These are phyloP conservation scores for Penicillium thymicola DNA, from an alignment of 2,329 filamentous ascomycete genomes.

Conservation along the genomic window DNA sequence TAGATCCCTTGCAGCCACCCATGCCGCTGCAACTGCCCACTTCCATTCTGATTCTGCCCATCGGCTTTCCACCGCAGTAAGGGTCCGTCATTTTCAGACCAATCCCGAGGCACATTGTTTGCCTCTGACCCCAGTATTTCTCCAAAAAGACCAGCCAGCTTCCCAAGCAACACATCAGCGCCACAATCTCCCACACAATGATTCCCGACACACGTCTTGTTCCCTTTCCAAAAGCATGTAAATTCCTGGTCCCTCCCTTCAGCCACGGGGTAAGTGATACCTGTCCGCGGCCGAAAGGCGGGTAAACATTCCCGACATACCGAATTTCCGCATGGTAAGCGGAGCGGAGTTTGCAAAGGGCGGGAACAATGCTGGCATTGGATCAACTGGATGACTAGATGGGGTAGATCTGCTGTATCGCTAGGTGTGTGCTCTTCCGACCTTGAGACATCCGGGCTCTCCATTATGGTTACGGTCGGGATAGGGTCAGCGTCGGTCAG, in stretches of 20 bases:
- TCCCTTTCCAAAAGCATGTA: conserved; percentile 58
- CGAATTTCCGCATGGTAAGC: conserved; percentile 76
- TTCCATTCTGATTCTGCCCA: conserved; percentile 3
- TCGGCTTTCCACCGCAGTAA: conserved; percentile 27
- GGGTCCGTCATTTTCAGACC: conserved; percentile 33
- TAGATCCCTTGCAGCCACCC: conserved; percentile 61
- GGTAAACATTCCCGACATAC: conserved; percentile 76
- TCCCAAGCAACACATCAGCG: conserved; percentile 71
- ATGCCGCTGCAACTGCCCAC: conserved; percentile 4
- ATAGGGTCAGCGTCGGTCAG: conserved; percentile 3
- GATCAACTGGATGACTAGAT: conserved; percentile 67
- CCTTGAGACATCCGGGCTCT: conserved; percentile 14
- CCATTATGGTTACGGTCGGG: conserved; percentile 10
- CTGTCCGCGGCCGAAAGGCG: conserved; percentile 57
- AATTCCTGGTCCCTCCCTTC: conserved; percentile 67
- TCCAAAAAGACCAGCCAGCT: conserved; percentile 62
- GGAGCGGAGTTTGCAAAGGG: conserved; percentile 65
- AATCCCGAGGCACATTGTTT: background rate
- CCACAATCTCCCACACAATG: conserved; percentile 76
- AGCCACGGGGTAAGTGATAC: conserved; percentile 74
- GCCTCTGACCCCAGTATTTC: conserved; percentile 20
- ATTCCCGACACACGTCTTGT: conserved; percentile 59
- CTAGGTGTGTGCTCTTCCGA: conserved; percentile 37
- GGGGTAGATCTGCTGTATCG: conserved; percentile 54
- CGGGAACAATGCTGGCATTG: conserved; percentile 74